phyloP scores from a whole-genome alignment of 2,329 filamentous ascomycete species.

The Colletotrichum caudatum region DNA sequence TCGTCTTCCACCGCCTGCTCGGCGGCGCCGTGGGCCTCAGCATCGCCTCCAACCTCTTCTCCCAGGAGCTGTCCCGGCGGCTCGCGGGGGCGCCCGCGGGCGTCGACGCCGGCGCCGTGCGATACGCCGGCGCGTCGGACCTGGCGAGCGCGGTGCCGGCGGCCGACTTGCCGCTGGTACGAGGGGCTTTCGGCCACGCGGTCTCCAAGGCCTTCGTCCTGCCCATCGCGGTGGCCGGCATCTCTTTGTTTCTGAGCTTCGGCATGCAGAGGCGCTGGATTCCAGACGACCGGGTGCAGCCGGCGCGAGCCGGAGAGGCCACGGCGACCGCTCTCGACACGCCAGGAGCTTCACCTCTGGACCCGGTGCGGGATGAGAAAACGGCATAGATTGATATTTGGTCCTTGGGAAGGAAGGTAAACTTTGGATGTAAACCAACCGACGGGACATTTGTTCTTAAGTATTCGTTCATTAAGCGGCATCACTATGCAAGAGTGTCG shows the following conservation, averaged over 20 bases:
- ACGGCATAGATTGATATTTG: not conserved
- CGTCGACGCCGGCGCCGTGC: not conserved
- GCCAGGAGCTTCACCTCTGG: not conserved
- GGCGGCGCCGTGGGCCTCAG: constrained; percentile 13
- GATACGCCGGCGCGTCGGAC: constrained; percentile 2
- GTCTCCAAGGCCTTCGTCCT: not conserved
- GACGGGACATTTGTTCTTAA: too few relatives aligned
- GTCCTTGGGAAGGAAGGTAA: not conserved
- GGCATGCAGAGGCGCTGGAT: constrained; percentile 15
- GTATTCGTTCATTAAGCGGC: too few relatives aligned
- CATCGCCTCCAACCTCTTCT: constrained; percentile 18
- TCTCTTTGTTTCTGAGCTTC: not conserved
- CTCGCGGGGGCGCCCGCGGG: constrained; percentile 2
- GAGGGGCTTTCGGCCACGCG: not conserved
- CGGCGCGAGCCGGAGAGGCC: not conserved
- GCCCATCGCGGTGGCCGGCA: not conserved
- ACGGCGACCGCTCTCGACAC: not conserved
- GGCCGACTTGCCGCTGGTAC: constrained; percentile 4
- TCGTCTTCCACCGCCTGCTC: not conserved
- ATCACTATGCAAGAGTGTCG: too few relatives aligned
- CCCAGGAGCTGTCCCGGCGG: constrained; percentile 5
- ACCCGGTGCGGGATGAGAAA: not conserved
- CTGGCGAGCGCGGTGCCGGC: constrained; percentile 2
- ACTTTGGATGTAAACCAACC: too few relatives aligned
- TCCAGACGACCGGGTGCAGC: constrained; percentile 7